phyloP scores from a whole-genome alignment of 2,329 filamentous ascomycete genomes.

The Amesomyces nigricolor region DNA sequence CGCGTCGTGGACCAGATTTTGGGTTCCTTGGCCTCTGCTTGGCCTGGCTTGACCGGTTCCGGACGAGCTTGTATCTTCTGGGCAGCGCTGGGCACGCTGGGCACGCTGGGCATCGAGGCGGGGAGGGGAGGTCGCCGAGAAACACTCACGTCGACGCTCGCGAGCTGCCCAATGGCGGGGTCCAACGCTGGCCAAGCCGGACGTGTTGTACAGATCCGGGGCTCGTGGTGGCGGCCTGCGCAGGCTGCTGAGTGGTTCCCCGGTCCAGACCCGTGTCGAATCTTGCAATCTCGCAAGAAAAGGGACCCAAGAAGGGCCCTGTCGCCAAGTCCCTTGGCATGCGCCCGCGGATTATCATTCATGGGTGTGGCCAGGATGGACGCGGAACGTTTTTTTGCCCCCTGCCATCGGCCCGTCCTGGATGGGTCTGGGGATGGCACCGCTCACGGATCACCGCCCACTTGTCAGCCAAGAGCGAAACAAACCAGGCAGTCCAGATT shows the following conservation, averaged over 20 bases:
- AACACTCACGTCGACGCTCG: not conserved
- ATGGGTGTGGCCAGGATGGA: not conserved
- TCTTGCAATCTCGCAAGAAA: constrained; percentile 8
- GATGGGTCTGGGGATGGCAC: not conserved
- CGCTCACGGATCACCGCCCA: not conserved
- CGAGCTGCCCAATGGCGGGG: constrained; percentile 16
- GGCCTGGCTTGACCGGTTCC: too few relatives aligned
- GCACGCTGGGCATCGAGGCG: constrained; percentile 10
- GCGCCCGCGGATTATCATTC: constrained; percentile 17
- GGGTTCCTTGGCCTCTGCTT: constrained; percentile 5
- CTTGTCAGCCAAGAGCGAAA: not conserved
- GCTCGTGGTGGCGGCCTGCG: constrained; percentile 18
- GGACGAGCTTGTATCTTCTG: not conserved
- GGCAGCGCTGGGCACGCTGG: constrained; percentile 7
- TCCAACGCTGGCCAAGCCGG: constrained; percentile 23
- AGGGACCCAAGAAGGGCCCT: not conserved
- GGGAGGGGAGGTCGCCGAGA: constrained; percentile 1
- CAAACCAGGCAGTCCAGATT: too few relatives aligned
- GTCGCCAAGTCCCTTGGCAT: constrained; percentile 19
- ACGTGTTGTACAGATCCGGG: constrained; percentile 25
- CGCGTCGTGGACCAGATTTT: constrained; percentile 3
- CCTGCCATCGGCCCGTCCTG: constrained; percentile 16
- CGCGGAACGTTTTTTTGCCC: not conserved
- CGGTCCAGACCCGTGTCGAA: constrained; percentile 18
- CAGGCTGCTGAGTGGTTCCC: constrained; percentile 1